phyloP scores from a whole-genome alignment of 2,329 filamentous ascomycete genomes.

The Sporothrix globosa region DNA sequence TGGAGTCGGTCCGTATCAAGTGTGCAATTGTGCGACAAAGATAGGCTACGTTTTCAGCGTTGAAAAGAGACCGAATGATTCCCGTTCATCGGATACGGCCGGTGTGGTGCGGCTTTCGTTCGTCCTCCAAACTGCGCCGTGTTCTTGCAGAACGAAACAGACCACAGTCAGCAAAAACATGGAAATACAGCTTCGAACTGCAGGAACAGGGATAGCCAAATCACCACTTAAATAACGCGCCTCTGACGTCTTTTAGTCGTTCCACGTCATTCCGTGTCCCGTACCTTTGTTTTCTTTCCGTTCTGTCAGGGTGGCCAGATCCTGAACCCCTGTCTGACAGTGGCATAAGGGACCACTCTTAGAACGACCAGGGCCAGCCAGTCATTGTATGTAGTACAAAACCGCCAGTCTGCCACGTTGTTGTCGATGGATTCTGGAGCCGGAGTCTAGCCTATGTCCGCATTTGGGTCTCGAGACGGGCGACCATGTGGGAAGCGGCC shows the following conservation, averaged over 20 bases:
- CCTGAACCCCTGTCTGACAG: constrained; percentile 24
- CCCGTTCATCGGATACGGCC: neutral
- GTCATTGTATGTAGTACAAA: neutral
- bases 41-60: neutral
- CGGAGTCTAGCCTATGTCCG: constrained; percentile 16
- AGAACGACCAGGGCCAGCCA: neutral
- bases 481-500: constrained; percentile 1
- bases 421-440: neutral
- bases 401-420: neutral
- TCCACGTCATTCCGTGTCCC: neutral
- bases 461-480: constrained; percentile 6
- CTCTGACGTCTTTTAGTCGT: neutral
- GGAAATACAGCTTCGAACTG: neutral
- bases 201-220: neutral
- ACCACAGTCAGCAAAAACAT: constrained; percentile 5
- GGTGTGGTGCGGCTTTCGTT: neutral
- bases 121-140: neutral
- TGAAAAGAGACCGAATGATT: neutral
- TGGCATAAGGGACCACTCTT: constrained; percentile 2
- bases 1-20: neutral
- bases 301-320: constrained; percentile 7
- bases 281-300: neutral
- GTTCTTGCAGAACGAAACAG: neutral
- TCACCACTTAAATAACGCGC: constrained; percentile 2
- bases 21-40: neutral